phyloP scores from a whole-genome alignment of 495 filamentous ascomycete genomes.

The Paragyromitra xinjiangensis region DNA sequence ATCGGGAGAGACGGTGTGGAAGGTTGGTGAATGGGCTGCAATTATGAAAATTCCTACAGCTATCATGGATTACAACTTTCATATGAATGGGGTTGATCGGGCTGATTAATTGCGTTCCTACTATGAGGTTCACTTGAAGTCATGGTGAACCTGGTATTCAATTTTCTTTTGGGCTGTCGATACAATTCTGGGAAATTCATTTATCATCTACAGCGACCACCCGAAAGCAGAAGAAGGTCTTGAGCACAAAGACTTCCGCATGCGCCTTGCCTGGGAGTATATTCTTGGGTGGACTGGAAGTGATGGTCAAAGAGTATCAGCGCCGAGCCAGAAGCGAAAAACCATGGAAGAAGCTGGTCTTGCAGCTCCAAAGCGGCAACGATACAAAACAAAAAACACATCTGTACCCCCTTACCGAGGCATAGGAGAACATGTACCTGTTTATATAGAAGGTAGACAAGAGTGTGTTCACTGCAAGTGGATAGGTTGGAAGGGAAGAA shows the following conservation, averaged over 20 bases:
- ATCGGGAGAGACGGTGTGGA: background rate
- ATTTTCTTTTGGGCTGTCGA: conserved; percentile 56
- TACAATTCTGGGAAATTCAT: conserved; percentile 32
- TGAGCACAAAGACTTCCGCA: background rate
- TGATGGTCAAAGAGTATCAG: no score
- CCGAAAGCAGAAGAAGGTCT: background rate
- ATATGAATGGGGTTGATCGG: conserved; percentile 54
- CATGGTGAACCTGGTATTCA: conserved; percentile 39
- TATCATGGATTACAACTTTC: conserved; percentile 53
- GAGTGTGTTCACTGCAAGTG: background rate
- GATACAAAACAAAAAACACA: background rate
- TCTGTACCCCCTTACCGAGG: background rate
- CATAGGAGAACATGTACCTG: background rate
- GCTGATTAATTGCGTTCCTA: conserved; percentile 44
- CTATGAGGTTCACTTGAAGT: conserved; percentile 44
- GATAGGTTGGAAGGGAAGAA: background rate
- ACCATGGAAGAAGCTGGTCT: no score
- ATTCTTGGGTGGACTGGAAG: no score
- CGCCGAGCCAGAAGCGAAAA: no score
- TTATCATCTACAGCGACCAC: conserved; percentile 4
- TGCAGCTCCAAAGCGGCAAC: background rate
- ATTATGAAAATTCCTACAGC: background rate
- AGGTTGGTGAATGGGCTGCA: background rate
- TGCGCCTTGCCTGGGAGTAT: background rate
- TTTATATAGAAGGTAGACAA: background rate